Conservation (phyloP, 2,329 filamentous ascomycete species). For the Septoria petroselini region DNA sequence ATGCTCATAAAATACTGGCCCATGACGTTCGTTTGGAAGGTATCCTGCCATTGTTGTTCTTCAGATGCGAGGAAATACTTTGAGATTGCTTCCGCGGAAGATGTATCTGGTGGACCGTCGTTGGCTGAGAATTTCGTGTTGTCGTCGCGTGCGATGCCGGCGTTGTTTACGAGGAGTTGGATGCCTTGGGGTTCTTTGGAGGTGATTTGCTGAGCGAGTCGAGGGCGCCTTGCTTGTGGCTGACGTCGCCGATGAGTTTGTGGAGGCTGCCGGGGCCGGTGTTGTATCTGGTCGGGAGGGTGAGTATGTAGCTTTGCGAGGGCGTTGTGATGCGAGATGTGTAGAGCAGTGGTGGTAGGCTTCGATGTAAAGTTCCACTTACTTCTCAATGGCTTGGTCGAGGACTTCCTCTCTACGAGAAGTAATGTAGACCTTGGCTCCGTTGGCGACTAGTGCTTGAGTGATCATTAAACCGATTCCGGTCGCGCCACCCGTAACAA, state of each 20-base stretch:
- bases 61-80: conserved; percentile 51
- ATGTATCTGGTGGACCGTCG: conserved; percentile 50
- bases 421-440: conserved; percentile 48
- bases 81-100: conserved; percentile 48
- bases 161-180: conserved; percentile 55
- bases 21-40: conserved; percentile 53
- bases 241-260: conserved; percentile 48
- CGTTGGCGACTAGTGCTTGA: conserved; percentile 38
- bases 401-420: conserved; percentile 47
- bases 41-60: conserved; percentile 49
- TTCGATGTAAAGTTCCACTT: too few relatives aligned
- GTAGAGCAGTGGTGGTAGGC: too few relatives aligned
- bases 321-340: too few relatives aligned
- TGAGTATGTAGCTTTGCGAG: conserved; percentile 6
- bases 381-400: conserved; percentile 43
- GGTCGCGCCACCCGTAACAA: conserved; percentile 48
- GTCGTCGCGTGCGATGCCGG: conserved; percentile 53
- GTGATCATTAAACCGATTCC: conserved; percentile 41
- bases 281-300: conserved; percentile 38
- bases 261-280: conserved; percentile 43
- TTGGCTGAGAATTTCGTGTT: conserved; percentile 46
- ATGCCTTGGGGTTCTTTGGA: conserved; percentile 51
- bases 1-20: conserved; percentile 54
- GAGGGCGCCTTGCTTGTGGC: conserved; percentile 50
- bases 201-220: conserved; percentile 42